Conservation (phyloP, 768 basidiomycete genomes). For the Artomyces pyxidatus region DNA sequence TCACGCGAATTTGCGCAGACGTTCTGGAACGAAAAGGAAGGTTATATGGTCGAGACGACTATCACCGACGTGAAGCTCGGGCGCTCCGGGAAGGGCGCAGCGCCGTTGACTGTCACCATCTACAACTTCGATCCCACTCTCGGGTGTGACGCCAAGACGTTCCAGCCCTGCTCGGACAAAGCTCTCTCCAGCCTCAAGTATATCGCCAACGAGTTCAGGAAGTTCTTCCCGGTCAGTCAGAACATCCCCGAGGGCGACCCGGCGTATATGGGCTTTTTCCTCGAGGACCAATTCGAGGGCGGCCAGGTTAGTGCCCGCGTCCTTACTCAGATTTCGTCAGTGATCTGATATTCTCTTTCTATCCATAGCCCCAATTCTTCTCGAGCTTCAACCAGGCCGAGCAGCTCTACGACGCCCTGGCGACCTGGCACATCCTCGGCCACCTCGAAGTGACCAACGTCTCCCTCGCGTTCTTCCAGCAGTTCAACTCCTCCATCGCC, state of each 20-base stretch:
- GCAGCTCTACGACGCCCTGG: slow-evolving; percentile 1
- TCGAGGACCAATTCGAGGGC: slow-evolving; percentile 2
- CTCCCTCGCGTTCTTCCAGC: slow-evolving; percentile 5
- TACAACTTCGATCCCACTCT: slow-evolving; percentile 10
- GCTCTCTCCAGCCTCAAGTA: slow-evolving; percentile 7
- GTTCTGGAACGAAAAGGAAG: slow-evolving; percentile 9
- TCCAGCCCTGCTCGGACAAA: slow-evolving; percentile 11
- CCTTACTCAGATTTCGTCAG: background rate
- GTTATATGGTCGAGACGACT: slow-evolving; percentile 8
- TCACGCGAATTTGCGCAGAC: background rate
- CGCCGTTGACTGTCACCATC: background rate
- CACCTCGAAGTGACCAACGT: slow-evolving; percentile 1
- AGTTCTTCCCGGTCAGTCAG: slow-evolving; percentile 1
- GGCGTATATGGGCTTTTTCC: slow-evolving; percentile 1
- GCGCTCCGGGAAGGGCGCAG: slow-evolving; percentile 5
- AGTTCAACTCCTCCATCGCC: slow-evolving; percentile 1
- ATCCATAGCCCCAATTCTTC: slow-evolving; percentile 5
- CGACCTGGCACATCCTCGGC: slow-evolving; percentile 3
- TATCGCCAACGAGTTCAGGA: slow-evolving; percentile 3
- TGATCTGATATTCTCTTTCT: background rate
- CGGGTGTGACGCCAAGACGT: slow-evolving; percentile 7
- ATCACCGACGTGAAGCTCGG: slow-evolving; percentile 5
- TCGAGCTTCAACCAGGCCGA: slow-evolving; percentile 2
- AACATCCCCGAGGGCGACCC: background rate
- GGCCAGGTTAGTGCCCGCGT: slow-evolving; percentile 1